Percentiles rank a stretch among this genome's conserved stretches.
phyloP scores from a whole-genome alignment of 2,329 filamentous ascomycete genomes.

The Fusarium mexicanum region DNA sequence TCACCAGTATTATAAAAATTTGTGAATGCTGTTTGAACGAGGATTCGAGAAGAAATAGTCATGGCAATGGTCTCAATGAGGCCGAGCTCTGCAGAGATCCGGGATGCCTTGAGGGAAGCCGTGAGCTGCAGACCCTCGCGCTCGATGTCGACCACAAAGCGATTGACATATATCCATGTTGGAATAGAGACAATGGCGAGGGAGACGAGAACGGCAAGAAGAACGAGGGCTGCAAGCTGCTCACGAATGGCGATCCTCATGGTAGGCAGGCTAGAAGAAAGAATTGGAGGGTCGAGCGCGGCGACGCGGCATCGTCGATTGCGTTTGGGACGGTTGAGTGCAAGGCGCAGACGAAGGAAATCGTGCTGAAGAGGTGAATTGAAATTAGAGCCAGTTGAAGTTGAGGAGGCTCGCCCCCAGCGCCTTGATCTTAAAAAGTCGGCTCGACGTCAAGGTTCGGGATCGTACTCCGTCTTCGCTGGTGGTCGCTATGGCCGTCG shows the following conservation, averaged over 20 bases:
- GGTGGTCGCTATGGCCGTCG: slow-evolving; percentile 9
- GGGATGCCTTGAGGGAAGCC: slow-evolving; percentile 85
- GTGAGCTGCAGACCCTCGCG: slow-evolving; percentile 76
- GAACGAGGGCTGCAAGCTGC: slow-evolving; percentile 84
- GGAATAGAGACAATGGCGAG: slow-evolving; percentile 84
- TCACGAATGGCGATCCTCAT: slow-evolving; percentile 91
- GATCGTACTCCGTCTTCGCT: slow-evolving; percentile 1
- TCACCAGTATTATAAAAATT: slow-evolving; percentile 60
- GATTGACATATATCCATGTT: slow-evolving; percentile 70
- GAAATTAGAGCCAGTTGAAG: neutral
- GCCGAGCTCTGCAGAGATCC: slow-evolving; percentile 80
- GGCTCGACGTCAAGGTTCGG: neutral
- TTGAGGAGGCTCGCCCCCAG: slow-evolving; percentile 5
- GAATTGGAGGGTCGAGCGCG: slow-evolving; percentile 26
- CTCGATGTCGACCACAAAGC: slow-evolving; percentile 62
- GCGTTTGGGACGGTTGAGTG: slow-evolving; percentile 19
- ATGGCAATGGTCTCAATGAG: slow-evolving; percentile 80
- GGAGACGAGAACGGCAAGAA: slow-evolving; percentile 77
- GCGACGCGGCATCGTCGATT: slow-evolving; percentile 43
- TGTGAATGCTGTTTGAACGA: slow-evolving; percentile 64
- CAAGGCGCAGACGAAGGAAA: slow-evolving; percentile 11
- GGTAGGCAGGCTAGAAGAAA: slow-evolving; percentile 42
- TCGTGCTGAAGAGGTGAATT: slow-evolving; percentile 4
- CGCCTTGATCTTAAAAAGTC: slow-evolving; percentile 2
- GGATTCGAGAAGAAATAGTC: slow-evolving; percentile 74